Percentiles rank a stretch among this genome's conserved stretches.
phyloP scores from a whole-genome alignment of 83 land plant genomes.

The Picea mariana region DNA sequence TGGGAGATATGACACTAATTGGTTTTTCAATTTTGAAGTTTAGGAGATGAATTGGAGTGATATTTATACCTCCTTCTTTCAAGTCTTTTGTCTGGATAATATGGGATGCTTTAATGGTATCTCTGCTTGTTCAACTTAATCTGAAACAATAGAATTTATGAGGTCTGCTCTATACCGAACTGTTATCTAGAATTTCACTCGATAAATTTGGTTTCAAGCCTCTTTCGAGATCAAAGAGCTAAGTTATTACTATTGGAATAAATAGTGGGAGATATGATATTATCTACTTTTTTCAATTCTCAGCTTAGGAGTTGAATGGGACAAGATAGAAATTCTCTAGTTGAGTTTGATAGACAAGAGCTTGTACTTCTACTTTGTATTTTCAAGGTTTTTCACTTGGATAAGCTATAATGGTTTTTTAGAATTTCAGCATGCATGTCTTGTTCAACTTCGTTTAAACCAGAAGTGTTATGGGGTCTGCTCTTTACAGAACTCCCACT shows the following conservation, averaged over 20 bases:
- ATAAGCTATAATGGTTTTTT: not conserved
- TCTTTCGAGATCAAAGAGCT: not conserved
- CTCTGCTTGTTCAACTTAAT: no score
- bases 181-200: no score
- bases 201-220: not conserved
- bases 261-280: not conserved
- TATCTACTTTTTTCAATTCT: not conserved
- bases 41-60: not conserved
- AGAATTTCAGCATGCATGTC: not conserved
- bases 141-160: no score
- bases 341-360: not conserved
- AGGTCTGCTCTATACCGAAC: not conserved
- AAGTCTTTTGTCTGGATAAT: not conserved
- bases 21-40: no score
- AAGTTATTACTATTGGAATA: not conserved
- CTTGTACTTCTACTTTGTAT: not conserved
- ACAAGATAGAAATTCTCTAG: not conserved
- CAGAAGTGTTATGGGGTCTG: no score
- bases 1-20: no score
- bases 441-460: no score
- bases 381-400: not conserved
- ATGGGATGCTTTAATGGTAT: not conserved
- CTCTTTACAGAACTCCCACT: not conserved
- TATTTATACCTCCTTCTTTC: not conserved
- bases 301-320: not conserved